Evolutionary conservation across 179 eudicot genomes (phyloP).

Genomic region (Sideroxylon spinosum): DNA sequence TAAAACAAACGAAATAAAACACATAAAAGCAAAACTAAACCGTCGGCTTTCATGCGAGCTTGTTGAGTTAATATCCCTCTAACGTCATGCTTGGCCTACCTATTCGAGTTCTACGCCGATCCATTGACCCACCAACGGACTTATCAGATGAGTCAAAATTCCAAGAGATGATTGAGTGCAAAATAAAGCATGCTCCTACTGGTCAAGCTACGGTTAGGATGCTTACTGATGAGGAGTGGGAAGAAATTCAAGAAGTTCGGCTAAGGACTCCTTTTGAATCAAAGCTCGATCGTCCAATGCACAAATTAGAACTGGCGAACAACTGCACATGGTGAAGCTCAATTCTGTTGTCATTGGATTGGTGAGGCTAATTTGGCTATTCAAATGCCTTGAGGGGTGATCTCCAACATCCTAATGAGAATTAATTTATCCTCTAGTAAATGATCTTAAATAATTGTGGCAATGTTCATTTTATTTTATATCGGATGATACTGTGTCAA

Average conservation of each 20-base stretch:
- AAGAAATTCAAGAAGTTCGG: conserved; percentile 66
- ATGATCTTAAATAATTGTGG: background rate
- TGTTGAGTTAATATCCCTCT: too few relatives aligned
- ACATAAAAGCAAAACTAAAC: too few relatives aligned
- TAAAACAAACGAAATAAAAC: too few relatives aligned
- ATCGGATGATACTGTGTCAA: background rate
- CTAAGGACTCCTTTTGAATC: conserved; percentile 97
- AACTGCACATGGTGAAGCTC: conserved; percentile 49
- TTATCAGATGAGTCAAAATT: conserved; percentile 59
- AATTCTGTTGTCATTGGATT: background rate
- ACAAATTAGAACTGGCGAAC: conserved; percentile 68
- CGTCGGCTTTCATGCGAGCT: too few relatives aligned
- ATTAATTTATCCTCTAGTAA: background rate
- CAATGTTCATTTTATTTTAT: background rate
- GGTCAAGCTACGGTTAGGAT: conserved; percentile 88
- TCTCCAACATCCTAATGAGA: background rate
- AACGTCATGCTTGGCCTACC: too few relatives aligned
- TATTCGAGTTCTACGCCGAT: too few relatives aligned
- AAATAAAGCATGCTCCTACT: conserved; percentile 73
- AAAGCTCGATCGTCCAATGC: conserved; percentile 89
- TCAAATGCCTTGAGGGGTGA: background rate
- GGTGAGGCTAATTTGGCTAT: background rate
- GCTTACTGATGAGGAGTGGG: conserved; percentile 93
- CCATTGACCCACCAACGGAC: too few relatives aligned
- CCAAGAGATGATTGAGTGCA: conserved; percentile 75